phyloP scores from a whole-genome alignment of 768 basidiomycete genomes.

The Mycena leptocephala region DNA sequence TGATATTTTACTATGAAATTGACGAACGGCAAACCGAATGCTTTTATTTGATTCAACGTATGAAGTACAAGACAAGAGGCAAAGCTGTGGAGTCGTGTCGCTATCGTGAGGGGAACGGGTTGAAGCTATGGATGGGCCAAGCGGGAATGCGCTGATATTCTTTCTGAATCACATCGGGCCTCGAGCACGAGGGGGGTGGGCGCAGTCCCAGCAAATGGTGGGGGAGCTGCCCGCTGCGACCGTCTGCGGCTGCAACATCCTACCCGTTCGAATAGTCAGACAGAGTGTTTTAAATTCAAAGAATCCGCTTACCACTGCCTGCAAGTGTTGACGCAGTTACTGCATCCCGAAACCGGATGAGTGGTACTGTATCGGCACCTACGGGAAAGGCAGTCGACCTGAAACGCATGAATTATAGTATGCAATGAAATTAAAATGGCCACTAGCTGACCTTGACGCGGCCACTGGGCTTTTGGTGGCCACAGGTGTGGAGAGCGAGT shows the following conservation, averaged over 20 bases:
- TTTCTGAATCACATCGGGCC: background rate
- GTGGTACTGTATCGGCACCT: slow-evolving; percentile 61
- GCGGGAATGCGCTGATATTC: background rate
- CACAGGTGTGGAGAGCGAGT: slow-evolving; percentile 56
- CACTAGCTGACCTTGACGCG: slow-evolving; percentile 35
- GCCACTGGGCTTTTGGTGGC: slow-evolving; percentile 51
- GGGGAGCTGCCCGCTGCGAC: background rate
- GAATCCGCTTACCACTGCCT: slow-evolving; percentile 53
- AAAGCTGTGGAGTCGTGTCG: background rate
- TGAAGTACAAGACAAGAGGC: background rate
- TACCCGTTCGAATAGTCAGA: background rate
- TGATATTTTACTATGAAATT: too few relatives aligned
- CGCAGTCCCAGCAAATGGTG: slow-evolving; percentile 1
- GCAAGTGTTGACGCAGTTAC: slow-evolving; percentile 57
- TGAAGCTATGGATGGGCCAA: background rate
- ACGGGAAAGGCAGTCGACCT: slow-evolving; percentile 61
- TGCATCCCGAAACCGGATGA: slow-evolving; percentile 52
- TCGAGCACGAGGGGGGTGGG: background rate
- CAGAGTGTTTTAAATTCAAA: background rate
- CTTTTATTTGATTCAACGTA: background rate
- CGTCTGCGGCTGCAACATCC: background rate
- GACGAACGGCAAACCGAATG: background rate
- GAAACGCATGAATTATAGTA: background rate
- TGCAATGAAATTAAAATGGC: background rate
- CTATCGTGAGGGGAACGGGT: background rate